A percentile compares a stretch with the other conserved stretches of the same genome.
Evolutionary conservation across 176 grass and related monocot species (phyloP).

Genomic region (Carex pumila): DNA sequence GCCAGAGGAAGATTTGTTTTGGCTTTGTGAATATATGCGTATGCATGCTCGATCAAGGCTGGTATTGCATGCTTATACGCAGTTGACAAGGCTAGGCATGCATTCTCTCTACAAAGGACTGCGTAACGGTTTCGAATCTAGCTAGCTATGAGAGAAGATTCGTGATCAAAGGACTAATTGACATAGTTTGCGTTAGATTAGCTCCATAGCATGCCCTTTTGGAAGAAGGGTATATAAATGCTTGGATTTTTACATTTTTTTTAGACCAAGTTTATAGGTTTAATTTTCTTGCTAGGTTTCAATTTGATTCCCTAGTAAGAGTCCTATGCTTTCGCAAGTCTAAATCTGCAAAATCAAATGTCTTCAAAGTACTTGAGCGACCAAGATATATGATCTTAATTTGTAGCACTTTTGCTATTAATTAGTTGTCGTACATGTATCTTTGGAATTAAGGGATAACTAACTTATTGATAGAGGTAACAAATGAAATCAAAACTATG

Average conservation of each 20-base stretch:
- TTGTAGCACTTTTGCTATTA: not conserved
- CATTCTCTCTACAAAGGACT: not conserved
- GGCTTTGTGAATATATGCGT: not conserved
- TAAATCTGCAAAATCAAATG: not conserved
- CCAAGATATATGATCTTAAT: not conserved
- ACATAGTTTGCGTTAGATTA: constrained; percentile 16
- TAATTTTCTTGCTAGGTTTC: not conserved
- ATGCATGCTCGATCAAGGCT: not conserved
- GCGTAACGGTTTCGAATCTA: not conserved
- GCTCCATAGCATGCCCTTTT: not conserved
- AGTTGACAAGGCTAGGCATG: not conserved
- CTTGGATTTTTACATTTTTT: not conserved
- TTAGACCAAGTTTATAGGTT: not conserved
- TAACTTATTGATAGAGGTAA: not conserved
- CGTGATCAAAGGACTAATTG: constrained; percentile 5
- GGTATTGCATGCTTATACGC: not conserved
- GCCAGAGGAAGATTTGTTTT: not conserved
- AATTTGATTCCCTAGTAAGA: not conserved
- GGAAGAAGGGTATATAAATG: not conserved
- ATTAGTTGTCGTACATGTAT: not conserved
- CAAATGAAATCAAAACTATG: not conserved
- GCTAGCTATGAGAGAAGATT: not conserved
- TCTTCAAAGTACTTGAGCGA: not conserved
- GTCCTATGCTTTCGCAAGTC: not conserved
- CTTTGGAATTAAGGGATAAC: not conserved